Evolutionary conservation across 2,329 filamentous ascomycete genomes (phyloP).

Genomic region (Trichoderma brevicompactum): DNA sequence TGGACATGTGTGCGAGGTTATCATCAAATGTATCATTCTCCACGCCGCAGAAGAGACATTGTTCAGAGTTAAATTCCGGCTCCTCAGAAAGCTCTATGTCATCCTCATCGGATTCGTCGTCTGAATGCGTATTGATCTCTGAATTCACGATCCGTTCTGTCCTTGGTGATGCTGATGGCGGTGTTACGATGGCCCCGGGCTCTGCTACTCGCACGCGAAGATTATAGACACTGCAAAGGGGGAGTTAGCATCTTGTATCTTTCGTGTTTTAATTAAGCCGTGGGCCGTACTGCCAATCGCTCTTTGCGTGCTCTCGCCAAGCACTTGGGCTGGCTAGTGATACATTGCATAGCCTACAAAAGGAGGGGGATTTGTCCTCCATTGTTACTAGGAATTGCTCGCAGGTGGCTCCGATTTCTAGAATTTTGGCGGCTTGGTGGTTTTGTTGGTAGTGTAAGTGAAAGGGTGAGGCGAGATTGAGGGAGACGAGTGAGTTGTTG

Average conservation of each 20-base stretch:
- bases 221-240: slow-evolving; percentile 34
- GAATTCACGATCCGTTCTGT: not conserved
- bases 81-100: not conserved
- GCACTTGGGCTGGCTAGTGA: slow-evolving; percentile 29
- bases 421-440: slow-evolving; percentile 15
- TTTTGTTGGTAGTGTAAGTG: not conserved
- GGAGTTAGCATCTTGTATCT: not conserved
- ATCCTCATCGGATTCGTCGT: slow-evolving; percentile 3
- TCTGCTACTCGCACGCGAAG: slow-evolving; percentile 34
- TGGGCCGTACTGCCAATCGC: slow-evolving; percentile 34
- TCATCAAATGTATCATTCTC: slow-evolving; percentile 39
- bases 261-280: not conserved
- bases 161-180: slow-evolving; percentile 25
- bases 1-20: slow-evolving; percentile 55
- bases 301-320: slow-evolving; percentile 36
- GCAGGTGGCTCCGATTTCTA: not conserved
- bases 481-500: not conserved
- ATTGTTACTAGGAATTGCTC: slow-evolving; percentile 12
- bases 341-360: slow-evolving; percentile 34
- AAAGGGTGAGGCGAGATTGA: not conserved
- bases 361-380: slow-evolving; percentile 31
- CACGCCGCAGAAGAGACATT: slow-evolving; percentile 51
- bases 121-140: not conserved
- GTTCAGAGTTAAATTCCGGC: slow-evolving; percentile 37
- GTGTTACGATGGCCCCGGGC: slow-evolving; percentile 29